Evolutionary conservation across 1,139 yeast genomes (phyloP).

Genomic region (Kluyveromyces sp.): DNA sequence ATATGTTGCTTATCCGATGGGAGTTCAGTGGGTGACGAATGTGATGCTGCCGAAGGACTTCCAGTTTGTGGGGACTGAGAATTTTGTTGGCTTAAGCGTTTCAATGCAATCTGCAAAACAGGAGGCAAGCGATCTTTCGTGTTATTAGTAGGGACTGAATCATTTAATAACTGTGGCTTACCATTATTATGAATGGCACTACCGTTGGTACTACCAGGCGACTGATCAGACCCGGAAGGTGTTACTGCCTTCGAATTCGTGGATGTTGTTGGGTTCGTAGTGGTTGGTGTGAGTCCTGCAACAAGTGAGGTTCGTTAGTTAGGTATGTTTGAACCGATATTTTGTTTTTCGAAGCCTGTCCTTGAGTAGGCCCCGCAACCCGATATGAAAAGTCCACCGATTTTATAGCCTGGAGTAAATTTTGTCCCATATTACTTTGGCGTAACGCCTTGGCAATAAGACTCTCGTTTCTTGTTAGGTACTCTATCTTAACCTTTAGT

Average conservation of each 20-base stretch:
- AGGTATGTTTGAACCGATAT: slow-evolving; percentile 29
- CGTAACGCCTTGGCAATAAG: slow-evolving; percentile 57
- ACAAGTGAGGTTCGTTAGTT: slow-evolving; percentile 32
- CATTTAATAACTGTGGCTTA: slow-evolving; percentile 31
- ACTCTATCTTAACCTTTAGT: slow-evolving; percentile 67
- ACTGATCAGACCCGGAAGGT: slow-evolving; percentile 5
- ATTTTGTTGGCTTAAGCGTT: slow-evolving; percentile 16
- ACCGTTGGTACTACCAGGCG: slow-evolving; percentile 9
- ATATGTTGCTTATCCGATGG: slow-evolving; percentile 11
- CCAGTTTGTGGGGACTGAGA: slow-evolving; percentile 17
- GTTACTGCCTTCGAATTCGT: slow-evolving; percentile 6
- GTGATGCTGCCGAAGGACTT: slow-evolving; percentile 11
- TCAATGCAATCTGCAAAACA: slow-evolving; percentile 31
- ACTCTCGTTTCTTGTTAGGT: slow-evolving; percentile 62
- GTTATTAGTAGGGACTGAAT: slow-evolving; percentile 32
- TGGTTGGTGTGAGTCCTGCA: slow-evolving; percentile 24
- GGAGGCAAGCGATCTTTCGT: slow-evolving; percentile 28
- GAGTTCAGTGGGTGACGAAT: slow-evolving; percentile 10
- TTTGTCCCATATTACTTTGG: slow-evolving; percentile 17
- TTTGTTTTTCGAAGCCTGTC: slow-evolving; percentile 8
- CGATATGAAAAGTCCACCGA: slow-evolving; percentile 12
- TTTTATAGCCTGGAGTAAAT: slow-evolving; percentile 13
- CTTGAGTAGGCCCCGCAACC: slow-evolving; percentile 6
- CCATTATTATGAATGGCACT: not conserved
- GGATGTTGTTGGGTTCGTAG: slow-evolving; percentile 14